Evolutionary conservation across 805 yeast species (phyloP).

Genomic region (Saccharomycopsis sp.): DNA sequence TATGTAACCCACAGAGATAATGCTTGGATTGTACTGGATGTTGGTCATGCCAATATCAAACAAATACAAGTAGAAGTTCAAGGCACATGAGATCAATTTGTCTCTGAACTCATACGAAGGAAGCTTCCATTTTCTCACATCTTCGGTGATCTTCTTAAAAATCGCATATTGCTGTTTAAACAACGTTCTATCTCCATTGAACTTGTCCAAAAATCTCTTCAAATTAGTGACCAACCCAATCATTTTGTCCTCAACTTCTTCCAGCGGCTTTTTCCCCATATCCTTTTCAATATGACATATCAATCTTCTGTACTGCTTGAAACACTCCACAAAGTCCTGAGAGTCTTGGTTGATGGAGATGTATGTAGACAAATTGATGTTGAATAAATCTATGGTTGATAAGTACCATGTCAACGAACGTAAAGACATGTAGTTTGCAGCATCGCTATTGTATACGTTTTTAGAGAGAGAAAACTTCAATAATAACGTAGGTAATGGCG

Average conservation of each 20-base stretch:
- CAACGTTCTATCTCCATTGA: conserved; percentile 3
- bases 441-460: conserved; percentile 9
- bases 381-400: conserved; percentile 4
- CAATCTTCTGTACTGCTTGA: conserved; percentile 11
- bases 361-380: conserved; percentile 15
- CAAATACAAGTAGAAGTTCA: conserved; percentile 17
- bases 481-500: conserved; percentile 19
- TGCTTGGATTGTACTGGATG: conserved; percentile 8
- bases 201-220: conserved; percentile 11
- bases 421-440: conserved; percentile 13
- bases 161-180: conserved; percentile 12
- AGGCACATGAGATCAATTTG: conserved; percentile 3
- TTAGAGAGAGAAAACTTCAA: conserved; percentile 14
- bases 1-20: conserved; percentile 11
- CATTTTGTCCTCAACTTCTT: conserved; percentile 2
- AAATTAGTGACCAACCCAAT: conserved; percentile 7
- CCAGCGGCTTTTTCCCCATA: background rate
- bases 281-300: conserved; percentile 8
- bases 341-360: conserved; percentile 11
- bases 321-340: conserved; percentile 11
- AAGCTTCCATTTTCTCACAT: conserved; percentile 6
- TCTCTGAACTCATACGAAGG: background rate
- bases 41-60: conserved; percentile 13
- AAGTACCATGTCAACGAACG: conserved; percentile 18
- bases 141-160: conserved; percentile 9